Base-by-base conservation (phyloP, 164 flowering plant genomes). In the Vitis vinifera region DNA sequence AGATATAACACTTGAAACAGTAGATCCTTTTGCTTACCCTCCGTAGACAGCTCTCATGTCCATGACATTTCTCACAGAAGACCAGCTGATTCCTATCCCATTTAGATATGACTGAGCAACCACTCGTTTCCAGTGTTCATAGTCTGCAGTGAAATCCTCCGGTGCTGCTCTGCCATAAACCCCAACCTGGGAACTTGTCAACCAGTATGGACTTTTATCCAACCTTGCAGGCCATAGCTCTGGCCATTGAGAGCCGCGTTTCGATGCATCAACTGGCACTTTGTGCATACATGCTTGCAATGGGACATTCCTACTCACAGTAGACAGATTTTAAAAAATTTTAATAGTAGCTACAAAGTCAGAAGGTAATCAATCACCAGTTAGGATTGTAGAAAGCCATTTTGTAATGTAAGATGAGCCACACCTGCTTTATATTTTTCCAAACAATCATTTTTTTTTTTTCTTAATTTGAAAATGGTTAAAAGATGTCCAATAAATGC, bases 11-110 rank as follows among this genome's bases (percentile, higher is more conserved):
- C 13, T 15, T 31, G 16, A 19, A 55, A 63, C 49, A 49, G 12
- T 19, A 67, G 53, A 17, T 52, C 4, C 47, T 58, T 72, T 72
- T 68, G 53, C 92, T 89, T 87, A 96, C 98, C 99, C 98, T 86
- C 99, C 99, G 78, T 96, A 96, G 60, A 92, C 78, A 65, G 99
- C 65, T 83, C 94, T 86, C 99, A 96, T 96, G 85, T 96, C 99
- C 98, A 96, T 93, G 70, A 90, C 96, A 82, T 93, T 96, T 65
- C 99, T 84, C 51, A 93, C 93, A 11, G 68, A 66, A 55, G 91
- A 80, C 99, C 98, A 96, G 79, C 77, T 80, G 55, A 96, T 87
- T 37, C 97, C 97, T 75, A 93, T 59, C 9, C 94, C 98, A 51
- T 73, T 81, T 8, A 91, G 74, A 73, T 96, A 96, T 1, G 95